Conservation (phyloP, 1,284 basidiomycete genomes). For the Pisolithus thermaeus region DNA sequence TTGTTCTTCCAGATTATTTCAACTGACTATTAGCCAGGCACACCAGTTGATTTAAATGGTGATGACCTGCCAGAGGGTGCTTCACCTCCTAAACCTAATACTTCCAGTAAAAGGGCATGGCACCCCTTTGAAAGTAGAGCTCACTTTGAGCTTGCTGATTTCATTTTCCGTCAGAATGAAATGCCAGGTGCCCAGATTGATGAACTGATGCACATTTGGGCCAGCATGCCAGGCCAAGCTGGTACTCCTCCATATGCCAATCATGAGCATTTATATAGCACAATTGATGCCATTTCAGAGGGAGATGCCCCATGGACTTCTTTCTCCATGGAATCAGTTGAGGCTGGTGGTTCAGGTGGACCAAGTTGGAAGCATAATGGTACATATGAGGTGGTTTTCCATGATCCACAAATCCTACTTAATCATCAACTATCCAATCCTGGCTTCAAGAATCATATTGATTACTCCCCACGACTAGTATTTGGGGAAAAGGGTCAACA, state of each 20-base stretch:
- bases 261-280: not conserved
- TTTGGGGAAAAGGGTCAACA: conserved; percentile 6
- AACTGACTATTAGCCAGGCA: no score
- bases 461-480: conserved; percentile 12
- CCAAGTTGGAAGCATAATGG: not conserved
- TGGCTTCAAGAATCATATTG: conserved; percentile 19
- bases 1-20: no score
- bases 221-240: no score
- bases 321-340: not conserved
- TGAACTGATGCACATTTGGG: not conserved
- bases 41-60: no score
- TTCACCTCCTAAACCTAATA: no score
- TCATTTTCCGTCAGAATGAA: not conserved
- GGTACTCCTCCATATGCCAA: no score
- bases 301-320: conserved; percentile 5
- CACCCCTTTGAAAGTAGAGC: not conserved
- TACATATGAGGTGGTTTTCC: conserved; percentile 1
- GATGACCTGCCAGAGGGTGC: no score
- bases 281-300: conserved; percentile 2
- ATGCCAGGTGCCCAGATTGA: not conserved
- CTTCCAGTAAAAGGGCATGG: no score
- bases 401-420: not conserved
- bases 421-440: conserved; percentile 17
- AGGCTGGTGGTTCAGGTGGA: not conserved
- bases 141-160: conserved; percentile 1